Evolutionary conservation across 2,329 filamentous ascomycete genomes (phyloP).

Genomic region (Coniochaeta hoffmannii): DNA sequence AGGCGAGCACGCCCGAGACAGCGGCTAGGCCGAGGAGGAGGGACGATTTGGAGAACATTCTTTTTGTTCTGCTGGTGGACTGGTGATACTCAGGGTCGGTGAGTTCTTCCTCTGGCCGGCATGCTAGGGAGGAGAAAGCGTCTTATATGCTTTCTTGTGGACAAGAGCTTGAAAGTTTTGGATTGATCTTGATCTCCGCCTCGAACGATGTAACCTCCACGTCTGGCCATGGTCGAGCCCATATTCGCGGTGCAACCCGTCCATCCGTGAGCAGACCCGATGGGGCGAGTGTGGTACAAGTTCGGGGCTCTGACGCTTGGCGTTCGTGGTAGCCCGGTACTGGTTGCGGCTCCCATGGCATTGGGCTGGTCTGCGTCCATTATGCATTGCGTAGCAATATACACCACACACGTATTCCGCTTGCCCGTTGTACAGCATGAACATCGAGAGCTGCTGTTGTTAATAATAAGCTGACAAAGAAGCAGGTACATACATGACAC

Average conservation of each 20-base stretch:
- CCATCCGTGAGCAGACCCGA: not conserved
- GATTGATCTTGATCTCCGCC: not conserved
- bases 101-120: not conserved
- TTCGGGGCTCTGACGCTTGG: not conserved
- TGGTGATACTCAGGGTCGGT: not conserved
- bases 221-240: not conserved
- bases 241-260: not conserved
- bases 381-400: not conserved
- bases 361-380: not conserved
- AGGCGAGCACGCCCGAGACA: constrained; percentile 6
- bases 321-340: not conserved
- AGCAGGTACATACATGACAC: not conserved
- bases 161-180: not conserved
- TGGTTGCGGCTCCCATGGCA: not conserved
- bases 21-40: constrained; percentile 17
- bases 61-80: not conserved
- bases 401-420: not conserved
- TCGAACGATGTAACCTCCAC: not conserved
- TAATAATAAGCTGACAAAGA: not conserved
- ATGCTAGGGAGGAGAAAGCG: not conserved
- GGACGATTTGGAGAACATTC: constrained; percentile 28
- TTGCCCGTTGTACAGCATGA: not conserved
- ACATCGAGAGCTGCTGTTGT: not conserved
- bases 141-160: not conserved
- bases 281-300: not conserved